These are phyloP conservation scores for Catunica adiposa DNA, from an alignment of 2,329 filamentous ascomycete species.

Conservation along the genomic window DNA sequence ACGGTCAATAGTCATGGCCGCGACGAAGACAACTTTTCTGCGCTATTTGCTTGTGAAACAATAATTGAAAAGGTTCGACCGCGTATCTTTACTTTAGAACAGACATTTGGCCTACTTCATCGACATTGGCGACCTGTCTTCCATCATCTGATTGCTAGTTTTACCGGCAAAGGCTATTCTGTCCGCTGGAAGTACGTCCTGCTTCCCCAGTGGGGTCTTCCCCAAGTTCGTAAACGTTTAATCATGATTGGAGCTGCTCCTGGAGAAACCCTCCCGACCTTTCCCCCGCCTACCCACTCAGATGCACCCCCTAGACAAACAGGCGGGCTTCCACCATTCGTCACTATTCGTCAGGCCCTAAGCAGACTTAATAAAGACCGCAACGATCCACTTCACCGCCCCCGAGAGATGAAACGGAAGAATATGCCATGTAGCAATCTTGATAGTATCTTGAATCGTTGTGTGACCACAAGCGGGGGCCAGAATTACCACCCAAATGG, in stretches of 20 bases:
- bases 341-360: constrained; percentile 30
- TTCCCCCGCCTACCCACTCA: constrained; percentile 45
- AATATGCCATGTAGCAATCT: constrained; percentile 28
- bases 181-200: constrained; percentile 49
- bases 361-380: constrained; percentile 19
- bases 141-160: constrained; percentile 41
- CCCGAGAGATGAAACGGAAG: constrained; percentile 18
- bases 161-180: constrained; percentile 50
- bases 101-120: constrained; percentile 52
- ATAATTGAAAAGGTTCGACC: constrained; percentile 44
- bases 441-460: constrained; percentile 31
- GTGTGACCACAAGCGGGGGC: constrained; percentile 49
- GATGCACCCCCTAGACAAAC: constrained; percentile 18
- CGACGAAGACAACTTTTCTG: constrained; percentile 53
- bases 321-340: constrained; percentile 23
- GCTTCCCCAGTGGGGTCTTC: constrained; percentile 33
- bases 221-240: constrained; percentile 33
- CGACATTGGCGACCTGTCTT: constrained; percentile 39
- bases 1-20: constrained; percentile 46
- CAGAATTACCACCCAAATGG: constrained; percentile 51
- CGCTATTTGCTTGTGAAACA: constrained; percentile 34
- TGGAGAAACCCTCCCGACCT: constrained; percentile 51
- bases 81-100: constrained; percentile 59
- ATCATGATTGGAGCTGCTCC: constrained; percentile 46
- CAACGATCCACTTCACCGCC: constrained; percentile 27